Base-by-base conservation (phyloP, 2,329 filamentous ascomycete species). In the Colletotrichum navitas region DNA sequence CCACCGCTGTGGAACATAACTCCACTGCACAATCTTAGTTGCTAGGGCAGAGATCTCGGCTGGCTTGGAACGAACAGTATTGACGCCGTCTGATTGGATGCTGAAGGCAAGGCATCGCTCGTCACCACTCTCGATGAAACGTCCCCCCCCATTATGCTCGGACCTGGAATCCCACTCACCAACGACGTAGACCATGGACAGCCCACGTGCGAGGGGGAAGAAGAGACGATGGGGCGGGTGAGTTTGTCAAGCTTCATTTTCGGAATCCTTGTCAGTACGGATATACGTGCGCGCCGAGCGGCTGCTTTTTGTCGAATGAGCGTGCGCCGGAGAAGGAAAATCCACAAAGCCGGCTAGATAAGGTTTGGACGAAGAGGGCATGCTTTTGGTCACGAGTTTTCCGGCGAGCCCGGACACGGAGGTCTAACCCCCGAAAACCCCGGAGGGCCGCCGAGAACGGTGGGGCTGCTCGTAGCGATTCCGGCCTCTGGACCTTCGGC, bases 81-180 rank as follows among this genome's bases (percentile, higher is more conserved):
- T 24, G 14, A 16, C 5, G 26, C 36, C 2, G 24, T 54, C 34
- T 49, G 1, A 68, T 71, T 71, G 68, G 68, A 12, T 12, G 39
- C 21, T 21, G 12, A 7, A 16, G 14, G 36, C 32, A 11, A 45
- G 12, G 29, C 47, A 26, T 39, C 32, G 24, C 47, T 21, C 45
- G 41, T 47, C n/a, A 47, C 67, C 55, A 61, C 52, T 47, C 18
- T 36, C 24, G 45, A 71, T 71, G 69, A 55, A 71, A 71, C 65
- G 68, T 68, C 24, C 51, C 43, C 18, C 43, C 10, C 45, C 45
- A 26, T 64, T 24, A 54, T 55, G 65, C 65, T 58, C 26, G 51
- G 63, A n/a, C 43, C 45, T 29, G 16, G 10, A 21, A 12, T 32
- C 8, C 7, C 21, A 5, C 39, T 34, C 65, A 29, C 68, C 68